phyloP scores from a whole-genome alignment of 495 filamentous ascomycete species.

The Trichoderma orchidacearum region DNA sequence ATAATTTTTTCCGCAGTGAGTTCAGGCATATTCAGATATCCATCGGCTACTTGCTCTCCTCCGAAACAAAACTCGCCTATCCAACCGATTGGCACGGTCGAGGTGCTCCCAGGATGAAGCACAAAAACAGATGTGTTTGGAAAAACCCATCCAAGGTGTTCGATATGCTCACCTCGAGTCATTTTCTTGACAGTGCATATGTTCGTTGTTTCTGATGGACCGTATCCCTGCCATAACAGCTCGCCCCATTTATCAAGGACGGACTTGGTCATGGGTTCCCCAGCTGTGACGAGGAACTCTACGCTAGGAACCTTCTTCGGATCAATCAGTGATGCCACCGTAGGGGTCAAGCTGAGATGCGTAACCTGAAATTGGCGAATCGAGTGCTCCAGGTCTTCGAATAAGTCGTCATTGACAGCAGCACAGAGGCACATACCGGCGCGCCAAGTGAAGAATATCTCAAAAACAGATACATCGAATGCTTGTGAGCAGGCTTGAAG shows the following conservation, averaged over 20 bases:
- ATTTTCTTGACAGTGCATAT: conserved; percentile 52
- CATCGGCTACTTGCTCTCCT: conserved; percentile 64
- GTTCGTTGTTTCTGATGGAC: conserved; percentile 59
- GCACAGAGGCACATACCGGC: conserved; percentile 61
- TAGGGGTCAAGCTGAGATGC: conserved; percentile 67
- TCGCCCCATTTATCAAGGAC: conserved; percentile 53
- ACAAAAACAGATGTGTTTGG: conserved; percentile 62
- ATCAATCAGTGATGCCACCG: conserved; percentile 52
- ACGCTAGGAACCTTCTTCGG: conserved; percentile 50
- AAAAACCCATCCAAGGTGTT: conserved; percentile 49
- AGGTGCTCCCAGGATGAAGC: conserved; percentile 24
- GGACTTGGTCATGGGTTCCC: conserved; percentile 54
- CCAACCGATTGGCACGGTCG: conserved; percentile 46
- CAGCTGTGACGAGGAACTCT: conserved; percentile 52
- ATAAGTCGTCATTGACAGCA: conserved; percentile 48
- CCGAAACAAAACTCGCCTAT: conserved; percentile 73
- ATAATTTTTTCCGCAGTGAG: conserved; percentile 48
- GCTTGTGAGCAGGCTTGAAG: conserved; percentile 62
- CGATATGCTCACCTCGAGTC: conserved; percentile 34
- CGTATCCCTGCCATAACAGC: conserved; percentile 61
- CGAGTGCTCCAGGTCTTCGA: conserved; percentile 44
- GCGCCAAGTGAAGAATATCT: conserved; percentile 67
- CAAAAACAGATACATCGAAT: conserved; percentile 70
- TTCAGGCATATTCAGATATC: conserved; percentile 48
- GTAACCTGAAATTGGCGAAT: conserved; percentile 48